These are phyloP conservation scores for Sarocladium strictum DNA, from an alignment of 2,329 filamentous ascomycete species.

Conservation along the genomic window DNA sequence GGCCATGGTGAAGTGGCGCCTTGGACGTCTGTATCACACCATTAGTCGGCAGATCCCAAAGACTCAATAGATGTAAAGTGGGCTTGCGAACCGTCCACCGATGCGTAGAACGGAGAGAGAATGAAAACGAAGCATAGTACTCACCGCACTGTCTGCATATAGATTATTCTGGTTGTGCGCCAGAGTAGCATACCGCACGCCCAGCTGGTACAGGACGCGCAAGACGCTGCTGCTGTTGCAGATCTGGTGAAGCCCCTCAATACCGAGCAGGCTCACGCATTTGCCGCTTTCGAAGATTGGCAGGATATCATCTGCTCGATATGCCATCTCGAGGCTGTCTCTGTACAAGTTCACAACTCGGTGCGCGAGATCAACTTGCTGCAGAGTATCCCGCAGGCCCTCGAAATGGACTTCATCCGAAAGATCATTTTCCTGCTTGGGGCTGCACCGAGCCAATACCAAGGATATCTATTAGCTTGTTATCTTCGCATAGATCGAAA, in stretches of 20 bases:
- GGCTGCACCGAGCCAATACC: too few relatives aligned
- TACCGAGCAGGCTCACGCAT: constrained; percentile 13
- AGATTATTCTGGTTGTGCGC: constrained; percentile 18
- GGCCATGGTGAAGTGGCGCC: constrained; percentile 14
- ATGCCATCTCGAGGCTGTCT: constrained; percentile 13
- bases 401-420: constrained; percentile 10
- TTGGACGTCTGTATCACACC: too few relatives aligned
- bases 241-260: constrained; percentile 13
- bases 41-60: too few relatives aligned
- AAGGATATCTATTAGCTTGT: too few relatives aligned
- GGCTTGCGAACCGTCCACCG: too few relatives aligned
- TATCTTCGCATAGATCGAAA: too few relatives aligned
- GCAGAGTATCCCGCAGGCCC: constrained; percentile 14
- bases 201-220: constrained; percentile 19
- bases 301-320: constrained; percentile 12
- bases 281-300: constrained; percentile 13
- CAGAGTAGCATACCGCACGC: constrained; percentile 25
- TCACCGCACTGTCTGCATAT: constrained; percentile 11
- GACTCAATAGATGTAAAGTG: too few relatives aligned
- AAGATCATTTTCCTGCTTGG: background rate
- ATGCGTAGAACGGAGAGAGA: too few relatives aligned
- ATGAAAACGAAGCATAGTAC: too few relatives aligned
- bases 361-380: constrained; percentile 16
- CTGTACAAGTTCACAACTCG: too few relatives aligned
- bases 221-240: constrained; percentile 13